Percentiles rank a stretch among this genome's conserved stretches.
Conservation (phyloP, 129 eudicot species). For the Artemisia argyi region DNA sequence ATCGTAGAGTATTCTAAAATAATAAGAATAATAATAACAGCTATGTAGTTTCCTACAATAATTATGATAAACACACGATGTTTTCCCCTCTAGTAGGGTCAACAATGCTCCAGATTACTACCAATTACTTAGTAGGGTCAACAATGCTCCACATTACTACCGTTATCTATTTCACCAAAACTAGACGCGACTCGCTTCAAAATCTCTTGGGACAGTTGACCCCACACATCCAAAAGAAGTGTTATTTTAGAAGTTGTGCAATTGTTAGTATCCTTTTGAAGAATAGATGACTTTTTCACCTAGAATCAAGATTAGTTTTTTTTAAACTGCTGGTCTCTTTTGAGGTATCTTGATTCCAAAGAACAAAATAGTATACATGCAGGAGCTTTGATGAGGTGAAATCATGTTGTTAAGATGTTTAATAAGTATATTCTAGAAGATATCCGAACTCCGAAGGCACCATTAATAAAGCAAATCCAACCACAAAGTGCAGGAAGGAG, state of each 20-base stretch:
- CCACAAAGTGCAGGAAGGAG: not conserved
- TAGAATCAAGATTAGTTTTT: conserved; percentile 11
- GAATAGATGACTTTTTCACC: not conserved
- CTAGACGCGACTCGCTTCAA: not conserved
- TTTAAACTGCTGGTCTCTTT: not conserved
- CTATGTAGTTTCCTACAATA: no score
- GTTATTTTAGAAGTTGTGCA: not conserved
- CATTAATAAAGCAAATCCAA: not conserved
- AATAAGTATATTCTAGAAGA: not conserved
- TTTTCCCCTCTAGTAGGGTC: no score
- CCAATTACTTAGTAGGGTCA: no score
- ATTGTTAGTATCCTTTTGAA: not conserved
- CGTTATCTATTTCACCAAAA: not conserved
- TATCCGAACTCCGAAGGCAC: not conserved
- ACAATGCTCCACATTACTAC: no score
- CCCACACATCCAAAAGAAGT: not conserved
- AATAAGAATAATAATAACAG: no score
- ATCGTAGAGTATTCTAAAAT: no score
- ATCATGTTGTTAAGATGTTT: not conserved
- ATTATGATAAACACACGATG: no score
- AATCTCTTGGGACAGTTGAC: conserved; percentile 11
- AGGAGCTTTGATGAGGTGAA: not conserved
- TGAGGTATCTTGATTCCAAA: not conserved
- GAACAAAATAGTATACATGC: not conserved
- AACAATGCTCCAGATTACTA: no score